Evolutionary conservation across 106 monocot species (phyloP).

Genomic region (Vanilla planifolia): DNA sequence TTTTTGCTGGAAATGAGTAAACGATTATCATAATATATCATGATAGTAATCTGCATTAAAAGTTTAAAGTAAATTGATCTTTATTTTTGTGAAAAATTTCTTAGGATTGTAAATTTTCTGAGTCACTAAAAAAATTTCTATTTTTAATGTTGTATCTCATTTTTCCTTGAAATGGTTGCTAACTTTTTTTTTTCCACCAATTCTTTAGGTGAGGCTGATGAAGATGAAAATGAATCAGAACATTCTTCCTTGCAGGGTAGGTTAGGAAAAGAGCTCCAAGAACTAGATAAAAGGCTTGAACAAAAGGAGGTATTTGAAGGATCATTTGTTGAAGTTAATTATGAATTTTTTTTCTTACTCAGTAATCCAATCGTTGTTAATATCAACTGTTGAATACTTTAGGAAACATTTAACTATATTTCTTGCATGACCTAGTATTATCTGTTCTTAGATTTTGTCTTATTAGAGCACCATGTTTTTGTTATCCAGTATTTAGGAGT

Average conservation of each 20-base stretch:
- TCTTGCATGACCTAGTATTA: too few relatives aligned
- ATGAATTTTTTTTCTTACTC: too few relatives aligned
- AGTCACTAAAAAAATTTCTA: neutral
- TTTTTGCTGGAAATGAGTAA: too few relatives aligned
- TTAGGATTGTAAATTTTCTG: too few relatives aligned
- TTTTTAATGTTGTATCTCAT: neutral
- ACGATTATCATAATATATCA: neutral
- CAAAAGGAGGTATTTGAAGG: slow-evolving; percentile 77
- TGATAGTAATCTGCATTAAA: neutral
- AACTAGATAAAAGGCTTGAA: slow-evolving; percentile 73
- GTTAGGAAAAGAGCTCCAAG: slow-evolving; percentile 80
- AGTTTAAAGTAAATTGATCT: neutral
- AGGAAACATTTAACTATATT: too few relatives aligned
- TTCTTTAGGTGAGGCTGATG: slow-evolving; percentile 64
- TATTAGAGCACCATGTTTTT: too few relatives aligned
- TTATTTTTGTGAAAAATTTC: neutral
- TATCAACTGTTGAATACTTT: too few relatives aligned
- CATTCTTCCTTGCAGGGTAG: slow-evolving; percentile 71
- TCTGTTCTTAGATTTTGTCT: too few relatives aligned
- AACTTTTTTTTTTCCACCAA: neutral
- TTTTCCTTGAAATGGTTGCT: neutral
- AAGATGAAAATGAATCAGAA: slow-evolving; percentile 72
- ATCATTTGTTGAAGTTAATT: slow-evolving; percentile 4
- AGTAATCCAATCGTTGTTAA: too few relatives aligned
- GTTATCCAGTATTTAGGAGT: too few relatives aligned